Conservation (phyloP, 345 rosid genomes). For the Clarkia xantiana region DNA sequence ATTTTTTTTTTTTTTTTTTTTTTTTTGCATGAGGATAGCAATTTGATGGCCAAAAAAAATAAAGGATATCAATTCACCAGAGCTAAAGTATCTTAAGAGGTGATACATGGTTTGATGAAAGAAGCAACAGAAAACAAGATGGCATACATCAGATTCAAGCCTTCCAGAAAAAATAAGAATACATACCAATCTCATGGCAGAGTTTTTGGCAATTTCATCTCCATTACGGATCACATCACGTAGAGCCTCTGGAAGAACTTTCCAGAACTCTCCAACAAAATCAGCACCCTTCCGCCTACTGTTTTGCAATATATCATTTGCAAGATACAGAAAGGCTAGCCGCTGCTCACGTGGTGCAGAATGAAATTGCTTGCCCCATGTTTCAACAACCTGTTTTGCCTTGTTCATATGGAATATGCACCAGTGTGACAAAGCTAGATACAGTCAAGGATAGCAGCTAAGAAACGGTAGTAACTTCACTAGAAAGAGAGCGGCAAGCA, state of each 20-base stretch:
- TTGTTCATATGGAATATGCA: slow-evolving; percentile 97
- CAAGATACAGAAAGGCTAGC: slow-evolving; percentile 86
- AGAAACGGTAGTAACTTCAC: neutral
- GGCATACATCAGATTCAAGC: neutral
- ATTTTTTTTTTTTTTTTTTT: too few species aligned
- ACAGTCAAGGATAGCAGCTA: slow-evolving; percentile 27
- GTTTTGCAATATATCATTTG: slow-evolving; percentile 95
- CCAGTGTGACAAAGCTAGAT: slow-evolving; percentile 88
- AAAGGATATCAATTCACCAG: neutral
- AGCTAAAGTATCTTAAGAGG: neutral
- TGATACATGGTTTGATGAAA: too few species aligned
- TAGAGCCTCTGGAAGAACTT: slow-evolving; percentile 93
- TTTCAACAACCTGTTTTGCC: slow-evolving; percentile 90
- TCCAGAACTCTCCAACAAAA: slow-evolving; percentile 97
- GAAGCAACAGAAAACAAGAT: neutral
- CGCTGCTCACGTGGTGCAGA: slow-evolving; percentile 75
- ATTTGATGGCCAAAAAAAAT: too few species aligned
- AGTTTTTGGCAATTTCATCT: slow-evolving; percentile 62
- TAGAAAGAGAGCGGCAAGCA: too few species aligned
- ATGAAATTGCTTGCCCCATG: slow-evolving; percentile 86
- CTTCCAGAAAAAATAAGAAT: neutral
- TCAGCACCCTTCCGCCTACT: slow-evolving; percentile 93
- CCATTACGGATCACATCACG: slow-evolving; percentile 63
- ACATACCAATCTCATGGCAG: slow-evolving; percentile 77
- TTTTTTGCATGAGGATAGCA: too few species aligned